These are phyloP conservation scores for Eleusine coracana DNA, from an alignment of 176 grass and related monocot genomes.

Conservation along the genomic window DNA sequence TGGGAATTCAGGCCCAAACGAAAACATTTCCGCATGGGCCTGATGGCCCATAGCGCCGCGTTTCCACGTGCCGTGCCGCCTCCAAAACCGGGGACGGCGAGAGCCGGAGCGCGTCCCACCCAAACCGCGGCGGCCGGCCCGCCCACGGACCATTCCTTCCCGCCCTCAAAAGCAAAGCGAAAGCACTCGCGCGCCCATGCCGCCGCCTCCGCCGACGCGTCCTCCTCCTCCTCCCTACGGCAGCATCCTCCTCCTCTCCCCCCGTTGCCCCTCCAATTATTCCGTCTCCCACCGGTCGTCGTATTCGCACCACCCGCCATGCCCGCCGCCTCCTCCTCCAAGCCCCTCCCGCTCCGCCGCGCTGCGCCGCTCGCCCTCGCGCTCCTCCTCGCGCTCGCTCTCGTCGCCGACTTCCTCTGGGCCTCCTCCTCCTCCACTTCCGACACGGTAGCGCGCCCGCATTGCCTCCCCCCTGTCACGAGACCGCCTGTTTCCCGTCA, in stretches of 20 bases:
- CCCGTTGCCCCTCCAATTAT: no score
- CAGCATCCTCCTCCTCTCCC: not conserved
- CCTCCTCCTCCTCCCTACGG: not conserved
- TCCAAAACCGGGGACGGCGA: no score
- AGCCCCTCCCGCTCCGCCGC: conserved; percentile 42
- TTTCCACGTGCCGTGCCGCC: no score
- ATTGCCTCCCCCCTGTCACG: not conserved
- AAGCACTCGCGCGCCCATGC: not conserved
- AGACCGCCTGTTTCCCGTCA: not conserved
- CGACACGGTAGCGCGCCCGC: not conserved
- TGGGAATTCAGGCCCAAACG: no score
- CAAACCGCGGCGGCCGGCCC: conserved; percentile 30
- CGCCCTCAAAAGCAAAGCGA: not conserved
- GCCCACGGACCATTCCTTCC: conserved; percentile 19
- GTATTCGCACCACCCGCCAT: not conserved
- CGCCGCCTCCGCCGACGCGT: not conserved
- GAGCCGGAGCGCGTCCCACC: no score
- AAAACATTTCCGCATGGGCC: no score
- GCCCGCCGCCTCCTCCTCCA: conserved; percentile 10
- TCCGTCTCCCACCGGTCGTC: not conserved
- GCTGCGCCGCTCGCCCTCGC: conserved; percentile 41
- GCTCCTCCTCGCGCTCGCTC: conserved; percentile 59
- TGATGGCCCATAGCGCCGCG: no score
- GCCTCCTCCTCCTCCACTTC: conserved; percentile 26
- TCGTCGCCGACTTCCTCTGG: conserved; percentile 67